Evolutionary conservation across 2,329 filamentous ascomycete genomes (phyloP), one percentile per base, ranked within the genome.

Genomic region (Alternaria angustiovoidea): DNA sequence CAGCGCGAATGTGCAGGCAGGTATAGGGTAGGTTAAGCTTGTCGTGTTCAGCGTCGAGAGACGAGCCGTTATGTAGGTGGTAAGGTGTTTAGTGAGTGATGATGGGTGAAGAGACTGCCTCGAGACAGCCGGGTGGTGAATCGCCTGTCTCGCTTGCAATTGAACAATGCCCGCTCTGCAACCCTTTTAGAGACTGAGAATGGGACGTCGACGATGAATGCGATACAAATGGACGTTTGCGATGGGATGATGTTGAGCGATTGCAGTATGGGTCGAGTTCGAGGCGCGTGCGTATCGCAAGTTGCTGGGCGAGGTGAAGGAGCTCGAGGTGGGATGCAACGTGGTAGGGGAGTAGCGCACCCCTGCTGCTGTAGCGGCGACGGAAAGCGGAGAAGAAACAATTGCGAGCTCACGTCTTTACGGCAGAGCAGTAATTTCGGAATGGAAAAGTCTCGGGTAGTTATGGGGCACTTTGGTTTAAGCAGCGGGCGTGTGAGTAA

Each of bases 341-440:
- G 68, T 72, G 65, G 64, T 57, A 54, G 57, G 62, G 59, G 57
- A 67, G 60, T 41, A 62, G 64, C 60, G 56, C 66, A 70, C 69
- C 66, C 65, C 65, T 68, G 64, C 66, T 61, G 59, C 56, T 52
- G 63, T 64, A 64, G 68, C 68, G 68, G 66, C 67, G 64, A 67
- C 59, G 64, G 65, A 69, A 71, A 72, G 68, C 67, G 67, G 69
- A 70, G 69, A 66, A 67, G 67, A 65, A 69, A 61, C 59, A 57
- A 61, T 51, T 53, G 55, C 59, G 59, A 59, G 52, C 51, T 51
- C 51, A 47, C 20, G 36, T 52, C 43, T 34, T 42, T 48, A 47
- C 41, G 49, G 56, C 51, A 46, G 26, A 34, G 59, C 57, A 61
- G 58, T 61, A 60, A 46, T 54, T 54, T 39, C 55, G n/a, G 47